Percentiles rank a stretch among this genome's conserved stretches.
These are phyloP conservation scores for Petunia axillaris DNA, from an alignment of 257 asterid species.

Conservation along the genomic window DNA sequence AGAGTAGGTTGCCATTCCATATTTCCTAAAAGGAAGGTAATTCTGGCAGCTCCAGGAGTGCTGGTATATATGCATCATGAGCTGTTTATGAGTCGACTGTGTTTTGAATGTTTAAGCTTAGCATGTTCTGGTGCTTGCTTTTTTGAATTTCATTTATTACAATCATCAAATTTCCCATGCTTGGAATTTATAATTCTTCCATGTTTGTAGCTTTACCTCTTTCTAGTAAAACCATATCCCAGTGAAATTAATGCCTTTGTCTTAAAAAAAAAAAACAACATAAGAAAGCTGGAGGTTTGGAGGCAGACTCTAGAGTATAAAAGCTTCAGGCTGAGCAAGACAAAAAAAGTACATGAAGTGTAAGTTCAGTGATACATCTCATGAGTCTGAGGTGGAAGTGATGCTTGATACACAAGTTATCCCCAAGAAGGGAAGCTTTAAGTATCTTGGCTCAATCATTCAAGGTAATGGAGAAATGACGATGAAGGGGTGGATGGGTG, in stretches of 20 bases:
- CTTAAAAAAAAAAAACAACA: background rate
- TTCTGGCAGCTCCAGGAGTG: background rate
- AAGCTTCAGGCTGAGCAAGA: too few species aligned
- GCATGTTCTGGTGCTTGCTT: background rate
- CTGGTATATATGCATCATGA: background rate
- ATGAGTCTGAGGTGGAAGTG: too few species aligned
- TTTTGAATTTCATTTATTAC: constrained; percentile 3
- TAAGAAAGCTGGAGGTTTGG: too few species aligned
- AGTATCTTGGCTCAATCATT: too few species aligned
- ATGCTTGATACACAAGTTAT: too few species aligned
- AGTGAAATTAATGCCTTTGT: constrained; percentile 6
- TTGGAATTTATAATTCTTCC: background rate
- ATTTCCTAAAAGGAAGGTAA: background rate
- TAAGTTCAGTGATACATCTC: too few species aligned
- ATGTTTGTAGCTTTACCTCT: background rate
- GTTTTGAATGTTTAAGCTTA: background rate
- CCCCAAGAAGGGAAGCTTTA: too few species aligned
- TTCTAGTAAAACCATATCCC: background rate
- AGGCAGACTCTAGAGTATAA: too few species aligned
- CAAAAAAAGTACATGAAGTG: too few species aligned
- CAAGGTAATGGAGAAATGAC: too few species aligned
- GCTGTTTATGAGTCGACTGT: background rate
- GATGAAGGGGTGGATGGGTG: too few species aligned
- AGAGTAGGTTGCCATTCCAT: background rate
- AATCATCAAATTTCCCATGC: background rate